Evolutionary conservation across 169 alveolate species (phyloP).

Genomic region (Perkinsus olseni): DNA sequence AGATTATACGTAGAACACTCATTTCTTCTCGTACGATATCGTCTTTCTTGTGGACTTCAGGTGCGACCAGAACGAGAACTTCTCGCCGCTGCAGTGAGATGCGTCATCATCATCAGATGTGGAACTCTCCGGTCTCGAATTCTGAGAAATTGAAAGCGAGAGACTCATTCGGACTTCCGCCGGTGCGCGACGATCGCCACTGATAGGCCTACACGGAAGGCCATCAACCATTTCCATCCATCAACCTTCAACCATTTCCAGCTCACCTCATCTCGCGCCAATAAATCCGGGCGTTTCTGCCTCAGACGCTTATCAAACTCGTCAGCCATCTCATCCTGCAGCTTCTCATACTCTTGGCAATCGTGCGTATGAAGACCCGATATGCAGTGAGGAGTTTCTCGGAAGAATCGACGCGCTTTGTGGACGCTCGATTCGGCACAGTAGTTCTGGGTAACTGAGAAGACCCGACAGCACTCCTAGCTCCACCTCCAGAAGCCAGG

Average conservation of each 20-base stretch:
- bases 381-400: not conserved
- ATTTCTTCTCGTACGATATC: not conserved
- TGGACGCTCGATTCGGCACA: not conserved
- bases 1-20: not conserved
- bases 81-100: not conserved
- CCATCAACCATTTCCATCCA: no score
- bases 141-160: no score
- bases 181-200: no score
- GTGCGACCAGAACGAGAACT: not conserved
- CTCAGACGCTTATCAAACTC: not conserved
- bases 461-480: no score
- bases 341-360: not conserved
- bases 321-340: not conserved
- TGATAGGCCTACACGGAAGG: no score
- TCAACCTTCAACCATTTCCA: no score
- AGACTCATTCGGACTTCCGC: no score
- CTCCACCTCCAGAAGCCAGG: no score
- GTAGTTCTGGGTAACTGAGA: not conserved
- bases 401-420: not conserved
- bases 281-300: not conserved
- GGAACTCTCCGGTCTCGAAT: not conserved
- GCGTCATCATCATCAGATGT: not conserved
- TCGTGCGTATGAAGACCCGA: not conserved
- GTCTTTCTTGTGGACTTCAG: not conserved
- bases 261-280: not conserved